Conservation (phyloP, 192 early-diverging fungal genomes). For the Coemansia sp. region DNA sequence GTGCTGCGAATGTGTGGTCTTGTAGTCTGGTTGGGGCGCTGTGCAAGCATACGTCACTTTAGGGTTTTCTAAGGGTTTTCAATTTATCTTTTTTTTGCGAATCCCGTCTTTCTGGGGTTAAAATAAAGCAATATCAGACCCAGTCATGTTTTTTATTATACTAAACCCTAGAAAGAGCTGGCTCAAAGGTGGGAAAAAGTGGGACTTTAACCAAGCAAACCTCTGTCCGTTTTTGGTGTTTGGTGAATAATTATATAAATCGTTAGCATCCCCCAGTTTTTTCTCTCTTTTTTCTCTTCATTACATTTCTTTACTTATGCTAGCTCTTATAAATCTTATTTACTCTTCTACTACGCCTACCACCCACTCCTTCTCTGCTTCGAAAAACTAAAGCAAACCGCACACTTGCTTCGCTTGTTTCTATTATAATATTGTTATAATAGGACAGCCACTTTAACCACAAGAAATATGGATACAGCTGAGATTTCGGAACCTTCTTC, state of each 20-base stretch:
- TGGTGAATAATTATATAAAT: not conserved
- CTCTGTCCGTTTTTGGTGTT: not conserved
- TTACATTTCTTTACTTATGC: not conserved
- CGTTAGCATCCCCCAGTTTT: not conserved
- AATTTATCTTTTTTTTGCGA: not conserved
- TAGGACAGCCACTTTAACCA: not conserved
- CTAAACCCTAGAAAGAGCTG: not conserved
- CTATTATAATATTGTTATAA: not conserved
- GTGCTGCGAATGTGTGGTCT: constrained; percentile 15
- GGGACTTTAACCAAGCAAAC: not conserved
- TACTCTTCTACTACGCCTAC: not conserved
- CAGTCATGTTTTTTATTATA: not conserved
- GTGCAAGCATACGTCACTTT: not conserved
- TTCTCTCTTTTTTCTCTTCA: not conserved
- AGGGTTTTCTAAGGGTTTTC: not conserved
- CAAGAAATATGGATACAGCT: not conserved
- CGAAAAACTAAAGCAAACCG: not conserved
- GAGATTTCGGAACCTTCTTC: not conserved
- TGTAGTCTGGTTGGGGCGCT: not conserved
- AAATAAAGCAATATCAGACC: not conserved
- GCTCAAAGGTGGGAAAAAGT: not conserved
- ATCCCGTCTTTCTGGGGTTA: not conserved
- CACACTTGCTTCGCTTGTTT: not conserved
- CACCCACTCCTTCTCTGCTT: not conserved
- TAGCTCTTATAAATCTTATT: not conserved